Conservation (phyloP, 805 yeast species). For the Teunomyces gatunensis region DNA sequence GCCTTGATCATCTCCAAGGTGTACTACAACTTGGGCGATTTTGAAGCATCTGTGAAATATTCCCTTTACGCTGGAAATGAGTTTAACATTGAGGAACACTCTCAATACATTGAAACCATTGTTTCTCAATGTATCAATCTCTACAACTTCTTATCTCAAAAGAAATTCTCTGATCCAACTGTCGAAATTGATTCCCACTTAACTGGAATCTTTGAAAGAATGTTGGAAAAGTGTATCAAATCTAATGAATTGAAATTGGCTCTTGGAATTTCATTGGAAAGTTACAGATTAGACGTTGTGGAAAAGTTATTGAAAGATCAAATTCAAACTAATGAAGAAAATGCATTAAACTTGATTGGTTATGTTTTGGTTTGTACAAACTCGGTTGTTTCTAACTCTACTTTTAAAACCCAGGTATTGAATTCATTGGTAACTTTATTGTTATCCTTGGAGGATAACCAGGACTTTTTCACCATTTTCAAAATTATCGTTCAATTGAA, state of each 20-base stretch:
- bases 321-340: constrained; percentile 45
- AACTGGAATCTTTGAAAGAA: constrained; percentile 71
- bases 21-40: constrained; percentile 89
- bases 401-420: constrained; percentile 65
- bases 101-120: constrained; percentile 91
- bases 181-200: constrained; percentile 58
- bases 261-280: constrained; percentile 86
- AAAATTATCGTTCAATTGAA: constrained; percentile 87
- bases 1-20: constrained; percentile 91
- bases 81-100: constrained; percentile 69
- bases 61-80: constrained; percentile 81
- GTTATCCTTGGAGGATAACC: constrained; percentile 48
- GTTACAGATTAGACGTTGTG: constrained; percentile 80
- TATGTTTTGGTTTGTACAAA: constrained; percentile 77
- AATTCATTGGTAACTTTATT: constrained; percentile 60
- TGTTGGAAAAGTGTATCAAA: constrained; percentile 76
- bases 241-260: constrained; percentile 76
- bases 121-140: constrained; percentile 89
- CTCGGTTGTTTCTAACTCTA: constrained; percentile 59
- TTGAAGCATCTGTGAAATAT: constrained; percentile 83
- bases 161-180: constrained; percentile 20
- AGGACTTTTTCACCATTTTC: constrained; percentile 81
- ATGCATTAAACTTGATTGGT: constrained; percentile 54
- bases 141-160: constrained; percentile 66
- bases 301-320: constrained; percentile 50